Evolutionary conservation across 768 basidiomycete species (phyloP), one percentile per base, ranked within the genome.

Genomic region (Rickenella mellea): DNA sequence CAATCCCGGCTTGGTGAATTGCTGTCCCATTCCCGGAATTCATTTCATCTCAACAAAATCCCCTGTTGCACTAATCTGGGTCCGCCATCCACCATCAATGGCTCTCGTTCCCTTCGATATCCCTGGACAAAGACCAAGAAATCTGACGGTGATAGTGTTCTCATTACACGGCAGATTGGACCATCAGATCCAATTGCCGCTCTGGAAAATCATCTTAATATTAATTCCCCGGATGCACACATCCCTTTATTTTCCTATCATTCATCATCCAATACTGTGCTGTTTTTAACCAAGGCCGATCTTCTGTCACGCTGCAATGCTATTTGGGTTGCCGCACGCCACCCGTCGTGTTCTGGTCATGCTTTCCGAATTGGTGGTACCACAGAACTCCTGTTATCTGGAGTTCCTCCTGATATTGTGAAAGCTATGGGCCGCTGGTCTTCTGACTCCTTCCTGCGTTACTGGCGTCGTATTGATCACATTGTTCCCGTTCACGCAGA

Each of bases 341-440:
- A 43, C 15, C 51, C 52, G 1, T 22, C 20, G 9, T 39, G 56
- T 8, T 20, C 40, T 1, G 64, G 61, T 1, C 61, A 67, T 40
- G 53, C 54, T 36, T 64, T 64, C 40, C 48, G 56, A 11, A 66
- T 66, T 40, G 62, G 64, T 0, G 61, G 63, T 8, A 53, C 62
- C 1, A 55, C 60, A 0, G 50, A 58, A 27, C 43, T 62, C 3
- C 54, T 65, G 1, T 45, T 59, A 0, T 30, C 48, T 0, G 58
- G 63, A 5, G 59, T 65, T 5, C 46, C 52, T 0, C 60, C 60
- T 1, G 56, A 63, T 8, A 42, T 66, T 0, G 58, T 66, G 3
- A 55, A 57, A 2, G 41, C 48, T 0, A 43, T 53, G 8, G 61
- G 62, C 0, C 43, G 54, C 4, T 66, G 63, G 63, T 55, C 58